Evolutionary conservation across 2,329 filamentous ascomycete genomes (phyloP), one percentile per base, ranked within the genome.

Genomic region (Tolypocladium inflatum): DNA sequence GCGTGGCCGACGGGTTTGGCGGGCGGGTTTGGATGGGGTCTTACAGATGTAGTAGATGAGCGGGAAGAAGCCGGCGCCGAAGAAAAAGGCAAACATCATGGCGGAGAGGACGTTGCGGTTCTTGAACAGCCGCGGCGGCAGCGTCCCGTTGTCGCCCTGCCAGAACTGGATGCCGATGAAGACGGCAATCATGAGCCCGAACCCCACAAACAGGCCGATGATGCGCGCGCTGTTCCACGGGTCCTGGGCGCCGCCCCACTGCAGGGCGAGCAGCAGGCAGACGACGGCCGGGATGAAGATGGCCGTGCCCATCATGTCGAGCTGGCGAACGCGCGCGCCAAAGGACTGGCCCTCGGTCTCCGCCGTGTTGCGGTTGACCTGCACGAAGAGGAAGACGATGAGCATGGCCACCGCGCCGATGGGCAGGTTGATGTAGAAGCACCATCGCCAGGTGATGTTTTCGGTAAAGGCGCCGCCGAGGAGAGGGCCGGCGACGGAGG

Each of bases 211-310:
- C 23, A 84, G 69, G 1, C 78, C 80, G 42, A 83, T 78, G 55
- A 83, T 73, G 30, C 68, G 71, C 15, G 74, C 67, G 68, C 72
- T 74, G 58, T 66, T 71, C 82, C 81, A 85, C 4, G 80, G 55
- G 57, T 80, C 78, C 30, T 76, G 67, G 43, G 76, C 71, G 10
- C 82, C 82, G 17, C 81, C 82, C 77, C 79, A 84, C 63, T 84
- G 78, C 42, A 85, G 71, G 9, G 80, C 81, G 4, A 85, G 73
- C 10, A 85, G 69, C 15, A 84, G 71, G 62, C 76, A 79, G 60
- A 83, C 67, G 52, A 83, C 74, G 42, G 76, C 74, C 1, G 81
- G 78, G 35, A 82, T 73, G 63, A 83, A 75, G 59, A 81, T 68
- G n/a, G 67, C 66, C 2, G 77, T 76, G 35, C 82, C 81, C 11